Evolutionary conservation across 495 filamentous ascomycete genomes (phyloP), one percentile per base, ranked within the genome.

Genomic region (Penicillium manginii): DNA sequence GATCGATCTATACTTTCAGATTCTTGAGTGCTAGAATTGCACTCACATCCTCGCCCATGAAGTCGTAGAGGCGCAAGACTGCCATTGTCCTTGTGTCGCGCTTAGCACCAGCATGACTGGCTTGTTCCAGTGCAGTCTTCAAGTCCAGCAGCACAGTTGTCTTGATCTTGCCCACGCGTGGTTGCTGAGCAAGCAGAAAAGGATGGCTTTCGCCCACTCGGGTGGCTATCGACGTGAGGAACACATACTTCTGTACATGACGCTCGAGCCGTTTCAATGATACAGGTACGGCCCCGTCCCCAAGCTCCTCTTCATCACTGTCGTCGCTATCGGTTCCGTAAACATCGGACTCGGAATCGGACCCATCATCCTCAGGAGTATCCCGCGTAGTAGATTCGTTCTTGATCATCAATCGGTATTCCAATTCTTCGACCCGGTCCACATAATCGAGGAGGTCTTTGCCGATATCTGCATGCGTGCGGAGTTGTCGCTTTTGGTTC

Each of bases 111-210:
- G 81, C 77, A 40, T 73, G 76, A 21, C 80, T 85, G 2, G 86
- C 84, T 68, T 93, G 89, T 66, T 90, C 90, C 45, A 96, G 72
- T 1, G 92, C 91, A 2, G 86, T 88, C 54, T 83, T 87, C 26
- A 98, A 75, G 71, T 98, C 93, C 35, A 97, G 75, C 17, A 98
- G 70, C 43, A 98, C 78, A 0, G 92, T 96, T 42, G 91, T 89
- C 60, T 86, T 80, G 33, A 91, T 74, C 65, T 81, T 83, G 26
- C 76, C 66, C 26, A 90, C 69, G 40, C 88, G 76, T 10, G 78
- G 72, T 57, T 83, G 72, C 60, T 89, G 86, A 12, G 76, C 73
- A 33, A 77, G 57, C 26, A 92, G 57, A 64, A 92, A 91, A 2
- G 89, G 89, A 69, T 91, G 88, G 0, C 83, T 74, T 11, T 72